Evolutionary conservation across 345 rosid species (phyloP).

Genomic region (Acer negundo): DNA sequence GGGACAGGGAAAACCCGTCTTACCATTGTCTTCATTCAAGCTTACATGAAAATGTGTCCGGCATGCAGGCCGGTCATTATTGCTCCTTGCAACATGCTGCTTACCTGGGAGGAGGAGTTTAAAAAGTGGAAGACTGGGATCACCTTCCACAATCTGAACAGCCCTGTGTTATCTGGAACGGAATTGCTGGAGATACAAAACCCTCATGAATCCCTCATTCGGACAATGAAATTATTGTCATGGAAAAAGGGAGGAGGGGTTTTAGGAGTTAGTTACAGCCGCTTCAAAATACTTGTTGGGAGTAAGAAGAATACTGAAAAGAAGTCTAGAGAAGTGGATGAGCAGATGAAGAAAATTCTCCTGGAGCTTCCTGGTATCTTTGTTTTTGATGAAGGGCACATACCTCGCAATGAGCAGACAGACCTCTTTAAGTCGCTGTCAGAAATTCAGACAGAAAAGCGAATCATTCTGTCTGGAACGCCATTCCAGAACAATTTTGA

Average conservation of each 20-base stretch:
- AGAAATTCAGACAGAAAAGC: conserved; percentile 49
- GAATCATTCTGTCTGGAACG: conserved; percentile 80
- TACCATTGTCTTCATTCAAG: conserved; percentile 59
- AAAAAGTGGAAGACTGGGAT: conserved; percentile 58
- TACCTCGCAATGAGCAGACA: conserved; percentile 58
- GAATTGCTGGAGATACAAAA: conserved; percentile 16
- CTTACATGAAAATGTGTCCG: conserved; percentile 48
- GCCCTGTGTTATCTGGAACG: conserved; percentile 41
- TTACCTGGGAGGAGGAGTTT: conserved; percentile 84
- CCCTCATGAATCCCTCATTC: conserved; percentile 13
- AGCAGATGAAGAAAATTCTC: conserved; percentile 41
- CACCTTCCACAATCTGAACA: conserved; percentile 65
- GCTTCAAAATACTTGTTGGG: conserved; percentile 59
- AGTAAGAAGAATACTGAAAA: conserved; percentile 19
- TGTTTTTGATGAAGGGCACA: conserved; percentile 85
- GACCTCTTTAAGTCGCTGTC: conserved; percentile 62
- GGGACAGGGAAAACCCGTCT: conserved; percentile 89
- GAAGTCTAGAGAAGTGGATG: conserved; percentile 18
- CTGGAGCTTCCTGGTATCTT: conserved; percentile 54
- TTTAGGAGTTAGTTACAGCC: conserved; percentile 60
- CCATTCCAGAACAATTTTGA: conserved; percentile 79
- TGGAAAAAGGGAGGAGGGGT: conserved; percentile 61
- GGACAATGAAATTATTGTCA: conserved; percentile 61
- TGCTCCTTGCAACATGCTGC: conserved; percentile 76
- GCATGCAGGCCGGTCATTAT: conserved; percentile 64